Evolutionary conservation across 2,329 filamentous ascomycete genomes (phyloP).

Genomic region (Monilinia vaccinii-corymbosi): DNA sequence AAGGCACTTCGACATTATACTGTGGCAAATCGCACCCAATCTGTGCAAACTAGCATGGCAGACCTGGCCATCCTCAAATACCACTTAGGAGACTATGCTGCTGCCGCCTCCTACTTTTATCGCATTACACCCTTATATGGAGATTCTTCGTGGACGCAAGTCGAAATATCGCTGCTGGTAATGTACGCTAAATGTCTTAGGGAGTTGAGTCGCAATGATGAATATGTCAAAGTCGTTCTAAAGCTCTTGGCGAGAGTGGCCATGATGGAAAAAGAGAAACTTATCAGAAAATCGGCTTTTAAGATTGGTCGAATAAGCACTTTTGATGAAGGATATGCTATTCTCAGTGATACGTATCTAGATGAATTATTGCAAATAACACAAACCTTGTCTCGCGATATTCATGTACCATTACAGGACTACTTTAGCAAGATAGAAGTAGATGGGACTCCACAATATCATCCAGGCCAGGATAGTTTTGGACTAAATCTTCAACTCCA

Average conservation of each 20-base stretch:
- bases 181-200: slow-evolving; percentile 80
- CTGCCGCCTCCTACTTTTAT: slow-evolving; percentile 70
- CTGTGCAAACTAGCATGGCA: slow-evolving; percentile 67
- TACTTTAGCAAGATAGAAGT: slow-evolving; percentile 67
- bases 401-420: slow-evolving; percentile 58
- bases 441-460: slow-evolving; percentile 59
- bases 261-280: slow-evolving; percentile 41
- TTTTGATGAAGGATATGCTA: slow-evolving; percentile 14
- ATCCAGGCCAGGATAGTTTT: slow-evolving; percentile 66
- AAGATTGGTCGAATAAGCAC: slow-evolving; percentile 10
- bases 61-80: slow-evolving; percentile 83
- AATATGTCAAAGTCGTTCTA: slow-evolving; percentile 68
- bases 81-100: slow-evolving; percentile 60
- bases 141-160: slow-evolving; percentile 64
- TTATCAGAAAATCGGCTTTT: slow-evolving; percentile 31
- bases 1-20: slow-evolving; percentile 75
- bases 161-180: slow-evolving; percentile 76
- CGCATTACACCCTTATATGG: slow-evolving; percentile 72
- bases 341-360: slow-evolving; percentile 26
- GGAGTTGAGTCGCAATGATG: slow-evolving; percentile 64
- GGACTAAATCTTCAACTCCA: slow-evolving; percentile 57
- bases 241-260: slow-evolving; percentile 64
- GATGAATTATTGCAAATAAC: slow-evolving; percentile 25
- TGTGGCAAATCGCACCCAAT: slow-evolving; percentile 68
- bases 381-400: slow-evolving; percentile 43